Conservation (phyloP, 306 rosid species). For the Coriaria nepalensis region DNA sequence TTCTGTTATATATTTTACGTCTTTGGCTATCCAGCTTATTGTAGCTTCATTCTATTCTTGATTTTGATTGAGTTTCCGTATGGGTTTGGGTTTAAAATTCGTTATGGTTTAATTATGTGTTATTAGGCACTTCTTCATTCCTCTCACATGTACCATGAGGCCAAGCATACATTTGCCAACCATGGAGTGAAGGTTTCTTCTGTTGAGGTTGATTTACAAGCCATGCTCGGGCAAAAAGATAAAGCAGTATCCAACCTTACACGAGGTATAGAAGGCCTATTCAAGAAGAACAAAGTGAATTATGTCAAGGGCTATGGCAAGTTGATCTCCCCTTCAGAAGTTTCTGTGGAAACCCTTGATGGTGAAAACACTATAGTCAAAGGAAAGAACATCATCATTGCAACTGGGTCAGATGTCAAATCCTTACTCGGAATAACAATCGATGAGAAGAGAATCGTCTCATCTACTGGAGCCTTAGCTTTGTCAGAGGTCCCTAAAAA, state of each 20-base stretch:
- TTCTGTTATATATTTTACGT: no score
- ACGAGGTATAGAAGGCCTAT: constrained; percentile 80
- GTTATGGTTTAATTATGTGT: constrained; percentile 5
- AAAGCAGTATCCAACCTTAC: constrained; percentile 84
- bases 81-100: not conserved
- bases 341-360: constrained; percentile 66
- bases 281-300: constrained; percentile 92
- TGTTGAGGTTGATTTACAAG: constrained; percentile 80
- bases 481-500: constrained; percentile 80
- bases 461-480: constrained; percentile 91
- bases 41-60: not conserved
- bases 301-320: constrained; percentile 95
- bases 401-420: constrained; percentile 95
- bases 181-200: constrained; percentile 81
- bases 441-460: constrained; percentile 89
- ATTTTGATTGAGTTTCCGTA: not conserved
- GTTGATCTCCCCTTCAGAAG: constrained; percentile 66
- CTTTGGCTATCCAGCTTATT: no score
- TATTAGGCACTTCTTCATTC: constrained; percentile 92
- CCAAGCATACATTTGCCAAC: constrained; percentile 62
- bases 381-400: constrained; percentile 80
- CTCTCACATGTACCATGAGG: constrained; percentile 95
- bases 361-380: constrained; percentile 67
- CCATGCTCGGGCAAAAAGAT: constrained; percentile 91
- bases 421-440: constrained; percentile 79